Evolutionary conservation across 352 stramenopile species (phyloP).

Genomic region (Bremia lactucae): DNA sequence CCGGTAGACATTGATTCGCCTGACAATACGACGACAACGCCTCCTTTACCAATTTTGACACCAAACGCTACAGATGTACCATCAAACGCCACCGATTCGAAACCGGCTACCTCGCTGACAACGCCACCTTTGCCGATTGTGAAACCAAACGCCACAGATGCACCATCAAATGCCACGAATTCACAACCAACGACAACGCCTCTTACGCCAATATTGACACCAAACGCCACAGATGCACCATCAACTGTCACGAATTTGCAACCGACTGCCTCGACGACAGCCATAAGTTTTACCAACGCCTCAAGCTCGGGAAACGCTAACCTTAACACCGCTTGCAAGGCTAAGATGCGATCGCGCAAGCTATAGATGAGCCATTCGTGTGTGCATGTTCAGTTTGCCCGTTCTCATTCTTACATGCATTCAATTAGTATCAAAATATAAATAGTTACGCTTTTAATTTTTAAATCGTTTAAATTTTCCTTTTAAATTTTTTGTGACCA

Average conservation of each 20-base stretch:
- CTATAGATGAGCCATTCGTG: slow-evolving; percentile 8
- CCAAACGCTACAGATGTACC: background rate
- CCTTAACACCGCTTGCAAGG: slow-evolving; percentile 17
- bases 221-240: slow-evolving; percentile 1
- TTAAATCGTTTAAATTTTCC: background rate
- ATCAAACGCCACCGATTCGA: background rate
- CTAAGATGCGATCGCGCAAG: slow-evolving; percentile 12
- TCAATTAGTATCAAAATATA: too few relatives aligned
- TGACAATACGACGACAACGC: slow-evolving; percentile 3
- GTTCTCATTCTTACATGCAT: too few relatives aligned
- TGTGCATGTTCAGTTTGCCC: too few relatives aligned
- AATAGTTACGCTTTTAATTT: too few relatives aligned
- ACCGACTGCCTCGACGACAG: background rate
- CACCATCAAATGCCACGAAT: background rate
- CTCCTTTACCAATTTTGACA: slow-evolving; percentile 3
- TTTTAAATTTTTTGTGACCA: too few relatives aligned
- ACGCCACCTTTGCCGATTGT: too few relatives aligned
- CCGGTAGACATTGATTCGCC: slow-evolving; percentile 4
- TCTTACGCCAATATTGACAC: slow-evolving; percentile 1
- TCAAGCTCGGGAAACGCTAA: too few relatives aligned
- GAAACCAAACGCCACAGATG: background rate
- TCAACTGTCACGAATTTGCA: background rate
- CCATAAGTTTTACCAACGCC: too few relatives aligned
- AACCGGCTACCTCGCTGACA: background rate
- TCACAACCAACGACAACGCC: slow-evolving; percentile 3